Conservation (phyloP, 441 rosid species). For the Manihot esculenta region DNA sequence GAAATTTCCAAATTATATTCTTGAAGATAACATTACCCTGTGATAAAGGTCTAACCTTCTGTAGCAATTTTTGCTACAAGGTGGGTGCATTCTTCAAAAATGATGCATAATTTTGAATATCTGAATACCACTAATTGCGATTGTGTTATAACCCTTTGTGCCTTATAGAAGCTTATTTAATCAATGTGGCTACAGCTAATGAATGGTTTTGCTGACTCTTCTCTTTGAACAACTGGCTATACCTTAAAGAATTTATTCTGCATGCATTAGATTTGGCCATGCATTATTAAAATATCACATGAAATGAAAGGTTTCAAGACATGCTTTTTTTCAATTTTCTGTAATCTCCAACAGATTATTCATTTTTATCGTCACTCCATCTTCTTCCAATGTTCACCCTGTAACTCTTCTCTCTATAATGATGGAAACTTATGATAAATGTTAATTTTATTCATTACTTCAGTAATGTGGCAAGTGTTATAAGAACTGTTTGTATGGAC, state of each 20-base stretch:
- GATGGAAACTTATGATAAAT: background rate
- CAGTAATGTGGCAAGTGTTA: background rate
- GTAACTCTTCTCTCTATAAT: background rate
- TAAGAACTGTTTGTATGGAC: conserved; percentile 1
- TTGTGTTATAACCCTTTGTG: too few relatives aligned
- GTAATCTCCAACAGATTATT: background rate
- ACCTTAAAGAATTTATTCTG: background rate
- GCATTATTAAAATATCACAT: background rate
- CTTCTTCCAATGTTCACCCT: background rate
- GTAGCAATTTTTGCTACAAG: background rate
- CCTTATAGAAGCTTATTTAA: too few relatives aligned
- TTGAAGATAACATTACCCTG: background rate
- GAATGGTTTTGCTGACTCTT: too few relatives aligned
- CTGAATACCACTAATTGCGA: too few relatives aligned
- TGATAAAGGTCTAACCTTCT: background rate
- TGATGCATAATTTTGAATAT: too few relatives aligned
- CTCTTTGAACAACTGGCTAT: too few relatives aligned
- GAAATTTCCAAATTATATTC: background rate
- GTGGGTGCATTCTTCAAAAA: too few relatives aligned
- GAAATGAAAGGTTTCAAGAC: background rate
- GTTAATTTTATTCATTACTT: background rate
- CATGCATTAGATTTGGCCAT: background rate
- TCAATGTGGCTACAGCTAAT: too few relatives aligned
- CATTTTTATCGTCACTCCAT: background rate
- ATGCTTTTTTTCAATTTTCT: background rate